Evolutionary conservation across 768 basidiomycete genomes (phyloP), one percentile per base, ranked within the genome.

Genomic region (Agaricus sinodeliciosus): DNA sequence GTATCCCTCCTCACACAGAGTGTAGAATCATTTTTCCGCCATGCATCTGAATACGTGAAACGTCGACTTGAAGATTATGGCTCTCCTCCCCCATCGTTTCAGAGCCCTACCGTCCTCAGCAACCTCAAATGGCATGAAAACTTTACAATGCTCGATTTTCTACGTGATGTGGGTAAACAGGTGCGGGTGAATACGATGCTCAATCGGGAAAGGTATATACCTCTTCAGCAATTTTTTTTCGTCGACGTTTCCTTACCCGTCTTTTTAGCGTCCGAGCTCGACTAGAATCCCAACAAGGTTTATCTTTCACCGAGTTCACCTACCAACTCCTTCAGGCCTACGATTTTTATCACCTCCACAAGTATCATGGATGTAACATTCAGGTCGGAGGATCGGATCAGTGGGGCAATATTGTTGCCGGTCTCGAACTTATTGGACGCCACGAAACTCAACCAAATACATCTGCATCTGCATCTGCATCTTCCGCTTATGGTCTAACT

Each of bases 291-390:
- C 82, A 86, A 56, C 80, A 84, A 60, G 95, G 95, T 42, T 85
- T 98, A 56, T 96, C 94, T n/a, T 99, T 95, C 72, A 93, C 94
- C 16, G 96, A 99, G 65, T 98, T 99, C 70, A 84, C 90, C 3
- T 99, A 99, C 66, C 96, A 99, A 63, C 81, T 99, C 19, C 77
- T 99, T 25, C 96, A 99, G 70, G 96, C 93, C 9, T 90, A 94
- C 69, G 96, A 99, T 69, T 99, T 96, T 69, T 79, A 86, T 58
- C 73, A 84, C 59, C 76, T 99, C 8, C 71, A 87, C 64, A 73
- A 75, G 57, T 65, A 76, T 18, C 73, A 79, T 48, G 74, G 73
- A 3, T 97, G 95, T 67, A 79, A 80, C 12, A 79, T 96, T 40
- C 96, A 99, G 67, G 71, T 98, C 39, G 96, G 96, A 45, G 96